phyloP scores from a whole-genome alignment of 1,284 basidiomycete genomes.

The Leucoagaricus sp. region DNA sequence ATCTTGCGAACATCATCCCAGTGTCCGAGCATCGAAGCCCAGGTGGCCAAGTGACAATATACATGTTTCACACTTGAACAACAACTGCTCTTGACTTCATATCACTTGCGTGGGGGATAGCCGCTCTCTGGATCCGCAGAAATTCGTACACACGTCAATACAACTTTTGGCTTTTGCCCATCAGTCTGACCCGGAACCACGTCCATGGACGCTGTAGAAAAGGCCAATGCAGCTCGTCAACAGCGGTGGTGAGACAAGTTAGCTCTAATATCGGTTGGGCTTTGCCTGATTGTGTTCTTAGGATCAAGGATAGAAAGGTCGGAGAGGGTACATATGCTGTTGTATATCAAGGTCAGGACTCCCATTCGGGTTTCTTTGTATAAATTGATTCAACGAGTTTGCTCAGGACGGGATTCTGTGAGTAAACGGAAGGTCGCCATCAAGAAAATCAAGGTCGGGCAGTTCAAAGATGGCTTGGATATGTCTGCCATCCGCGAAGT shows the following conservation, averaged over 20 bases:
- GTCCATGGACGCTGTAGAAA: conserved; percentile 76
- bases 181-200: neutral
- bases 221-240: conserved; percentile 69
- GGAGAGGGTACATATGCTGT: conserved; percentile 98
- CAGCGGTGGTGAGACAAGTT: conserved; percentile 67
- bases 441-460: conserved; percentile 97
- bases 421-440: conserved; percentile 87
- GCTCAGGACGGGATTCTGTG: conserved; percentile 63
- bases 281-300: conserved; percentile 27
- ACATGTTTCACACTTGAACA: conserved; percentile 1
- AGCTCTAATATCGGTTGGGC: neutral
- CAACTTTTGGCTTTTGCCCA: no score
- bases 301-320: conserved; percentile 86
- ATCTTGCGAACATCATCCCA: neutral
- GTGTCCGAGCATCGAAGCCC: neutral
- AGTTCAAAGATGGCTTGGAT: conserved; percentile 97
- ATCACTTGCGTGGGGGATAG: neutral
- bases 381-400: neutral
- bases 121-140: neutral
- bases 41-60: neutral
- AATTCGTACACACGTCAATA: neutral
- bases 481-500: conserved; percentile 99
- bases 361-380: neutral
- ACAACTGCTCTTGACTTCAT: neutral
- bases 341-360: conserved; percentile 81